phyloP scores from a whole-genome alignment of 345 rosid genomes.

The Boechera divaricarpa region DNA sequence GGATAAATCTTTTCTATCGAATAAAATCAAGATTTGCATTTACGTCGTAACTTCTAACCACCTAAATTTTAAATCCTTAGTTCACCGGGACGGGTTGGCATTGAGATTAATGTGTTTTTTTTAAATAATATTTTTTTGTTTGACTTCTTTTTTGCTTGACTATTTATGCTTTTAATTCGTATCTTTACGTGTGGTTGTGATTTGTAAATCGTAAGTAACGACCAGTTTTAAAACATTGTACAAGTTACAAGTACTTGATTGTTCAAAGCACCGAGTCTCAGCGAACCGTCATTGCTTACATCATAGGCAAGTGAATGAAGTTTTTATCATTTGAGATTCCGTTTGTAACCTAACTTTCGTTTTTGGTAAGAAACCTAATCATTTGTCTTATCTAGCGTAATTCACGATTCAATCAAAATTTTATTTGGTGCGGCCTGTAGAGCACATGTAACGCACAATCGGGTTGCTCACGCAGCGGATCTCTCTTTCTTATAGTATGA shows the following conservation, averaged over 20 bases:
- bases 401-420: too few relatives aligned
- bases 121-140: background rate
- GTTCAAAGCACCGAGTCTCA: background rate
- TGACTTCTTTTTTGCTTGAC: conserved; percentile 34
- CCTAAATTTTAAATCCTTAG: background rate
- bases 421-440: too few relatives aligned
- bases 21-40: conserved; percentile 29
- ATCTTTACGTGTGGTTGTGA: conserved; percentile 31
- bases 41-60: conserved; percentile 10
- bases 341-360: background rate
- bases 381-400: too few relatives aligned
- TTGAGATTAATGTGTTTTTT: conserved; percentile 5
- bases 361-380: too few relatives aligned
- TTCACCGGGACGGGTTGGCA: conserved; percentile 23
- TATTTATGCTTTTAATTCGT: conserved; percentile 14
- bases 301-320: conserved; percentile 18
- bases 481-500: too few relatives aligned
- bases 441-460: too few relatives aligned
- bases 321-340: conserved; percentile 12
- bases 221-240: background rate
- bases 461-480: too few relatives aligned
- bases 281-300: conserved; percentile 25
- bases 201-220: conserved; percentile 25
- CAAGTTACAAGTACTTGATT: conserved; percentile 16
- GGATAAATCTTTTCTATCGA: background rate